Conservation (phyloP, 2,329 filamentous ascomycete genomes). For the Sporothrix sp. region DNA sequence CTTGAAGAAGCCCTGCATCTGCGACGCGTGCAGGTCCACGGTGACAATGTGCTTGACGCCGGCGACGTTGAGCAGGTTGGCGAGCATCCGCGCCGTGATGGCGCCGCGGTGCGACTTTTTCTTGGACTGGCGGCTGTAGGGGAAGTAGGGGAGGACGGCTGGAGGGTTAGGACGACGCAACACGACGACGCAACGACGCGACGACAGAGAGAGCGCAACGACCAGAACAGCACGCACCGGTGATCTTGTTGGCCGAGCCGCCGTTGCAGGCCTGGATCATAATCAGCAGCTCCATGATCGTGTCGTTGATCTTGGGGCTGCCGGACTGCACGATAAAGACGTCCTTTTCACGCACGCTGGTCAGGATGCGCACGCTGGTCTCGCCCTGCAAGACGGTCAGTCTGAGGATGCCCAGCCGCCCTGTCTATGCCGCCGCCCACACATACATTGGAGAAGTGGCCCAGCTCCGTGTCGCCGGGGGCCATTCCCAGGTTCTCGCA, state of each 20-base stretch:
- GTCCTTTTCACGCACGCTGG: constrained; percentile 88
- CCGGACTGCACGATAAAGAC: constrained; percentile 98
- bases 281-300: constrained; percentile 97
- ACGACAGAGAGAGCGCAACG: background rate
- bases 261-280: constrained; percentile 99
- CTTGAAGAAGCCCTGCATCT: constrained; percentile 99
- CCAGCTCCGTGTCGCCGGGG: constrained; percentile 54
- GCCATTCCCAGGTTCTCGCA: constrained; percentile 59
- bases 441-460: constrained; percentile 57
- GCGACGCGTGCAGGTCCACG: constrained; percentile 90
- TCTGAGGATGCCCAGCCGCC: too few relatives aligned
- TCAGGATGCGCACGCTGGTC: constrained; percentile 59
- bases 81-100: constrained; percentile 94
- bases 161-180: constrained; percentile 5
- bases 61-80: constrained; percentile 85
- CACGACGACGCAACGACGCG: too few relatives aligned
- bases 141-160: constrained; percentile 91
- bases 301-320: constrained; percentile 93
- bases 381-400: constrained; percentile 42
- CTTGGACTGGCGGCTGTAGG: constrained; percentile 98
- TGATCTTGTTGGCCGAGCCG: constrained; percentile 92
- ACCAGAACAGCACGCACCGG: constrained; percentile 46
- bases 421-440: background rate
- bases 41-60: constrained; percentile 97
- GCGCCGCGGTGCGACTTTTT: constrained; percentile 96